phyloP scores from a whole-genome alignment of 306 rosid species.

The Prunus mume region DNA sequence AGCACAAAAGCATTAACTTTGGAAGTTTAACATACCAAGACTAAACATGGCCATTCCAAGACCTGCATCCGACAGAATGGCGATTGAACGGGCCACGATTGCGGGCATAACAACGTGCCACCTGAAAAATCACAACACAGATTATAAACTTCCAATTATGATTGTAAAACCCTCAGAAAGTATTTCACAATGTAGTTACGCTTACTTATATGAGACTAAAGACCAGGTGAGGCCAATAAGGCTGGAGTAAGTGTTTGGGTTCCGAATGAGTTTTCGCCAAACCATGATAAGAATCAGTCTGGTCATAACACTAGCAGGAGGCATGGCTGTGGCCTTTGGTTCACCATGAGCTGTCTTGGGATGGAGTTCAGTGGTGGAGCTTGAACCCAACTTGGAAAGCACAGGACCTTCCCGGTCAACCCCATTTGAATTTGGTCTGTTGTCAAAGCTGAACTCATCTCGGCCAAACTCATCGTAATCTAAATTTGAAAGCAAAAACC shows the following conservation, averaged over 20 bases:
- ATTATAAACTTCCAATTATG: neutral
- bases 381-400: constrained; percentile 75
- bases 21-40: constrained; percentile 46
- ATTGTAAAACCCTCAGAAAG: neutral
- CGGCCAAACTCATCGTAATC: constrained; percentile 73
- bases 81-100: constrained; percentile 59
- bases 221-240: constrained; percentile 86
- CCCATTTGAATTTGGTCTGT: constrained; percentile 53
- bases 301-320: constrained; percentile 83
- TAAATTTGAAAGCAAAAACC: constrained; percentile 8
- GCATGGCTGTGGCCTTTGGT: constrained; percentile 57
- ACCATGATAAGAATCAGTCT: constrained; percentile 82
- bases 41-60: constrained; percentile 98
- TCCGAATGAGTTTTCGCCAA: constrained; percentile 75
- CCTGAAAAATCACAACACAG: constrained; percentile 29
- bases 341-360: constrained; percentile 55
- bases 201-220: constrained; percentile 67
- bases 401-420: constrained; percentile 63
- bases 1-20: neutral
- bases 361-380: constrained; percentile 77
- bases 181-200: too few relatives aligned
- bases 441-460: constrained; percentile 85
- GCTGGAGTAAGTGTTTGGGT: constrained; percentile 86
- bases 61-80: constrained; percentile 78
- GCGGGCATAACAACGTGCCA: constrained; percentile 83